Evolutionary conservation across 805 yeast species (phyloP).

Genomic region (Saccharomycopsis sp.): DNA sequence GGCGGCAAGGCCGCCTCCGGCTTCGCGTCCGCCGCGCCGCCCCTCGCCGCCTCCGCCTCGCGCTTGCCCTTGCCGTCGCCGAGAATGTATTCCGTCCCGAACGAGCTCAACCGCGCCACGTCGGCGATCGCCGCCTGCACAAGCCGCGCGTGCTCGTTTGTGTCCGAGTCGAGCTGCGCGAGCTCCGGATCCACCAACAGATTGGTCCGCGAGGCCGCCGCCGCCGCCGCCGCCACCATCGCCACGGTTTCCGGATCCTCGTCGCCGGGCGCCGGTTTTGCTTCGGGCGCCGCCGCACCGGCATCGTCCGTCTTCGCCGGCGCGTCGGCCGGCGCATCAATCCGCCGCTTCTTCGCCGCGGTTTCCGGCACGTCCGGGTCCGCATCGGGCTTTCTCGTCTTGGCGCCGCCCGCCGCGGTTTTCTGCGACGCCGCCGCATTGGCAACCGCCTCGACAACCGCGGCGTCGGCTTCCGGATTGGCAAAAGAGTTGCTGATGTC

Average conservation of each 20-base stretch:
- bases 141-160: constrained; percentile 51
- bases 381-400: constrained; percentile 21
- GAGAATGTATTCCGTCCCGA: constrained; percentile 29
- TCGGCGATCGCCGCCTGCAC: constrained; percentile 68
- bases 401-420: neutral
- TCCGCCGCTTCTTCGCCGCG: constrained; percentile 10
- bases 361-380: constrained; percentile 18
- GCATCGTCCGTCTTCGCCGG: constrained; percentile 19
- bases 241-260: constrained; percentile 22
- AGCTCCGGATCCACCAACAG: constrained; percentile 52
- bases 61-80: constrained; percentile 10
- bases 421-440: neutral
- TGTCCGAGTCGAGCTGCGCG: constrained; percentile 40
- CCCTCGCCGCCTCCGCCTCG: neutral
- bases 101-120: constrained; percentile 37
- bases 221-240: constrained; percentile 1
- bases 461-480: constrained; percentile 11
- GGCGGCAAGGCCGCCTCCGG: too few species aligned
- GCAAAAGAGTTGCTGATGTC: constrained; percentile 22
- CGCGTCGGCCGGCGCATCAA: constrained; percentile 15
- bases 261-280: constrained; percentile 17
- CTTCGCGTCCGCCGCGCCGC: constrained; percentile 23
- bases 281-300: constrained; percentile 13
- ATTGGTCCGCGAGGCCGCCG: constrained; percentile 10
- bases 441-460: constrained; percentile 7